Percentiles rank a stretch among this genome's conserved stretches.
Evolutionary conservation across 164 flowering plant genomes (phyloP).

Genomic region (Tetrastigma voinierianum): DNA sequence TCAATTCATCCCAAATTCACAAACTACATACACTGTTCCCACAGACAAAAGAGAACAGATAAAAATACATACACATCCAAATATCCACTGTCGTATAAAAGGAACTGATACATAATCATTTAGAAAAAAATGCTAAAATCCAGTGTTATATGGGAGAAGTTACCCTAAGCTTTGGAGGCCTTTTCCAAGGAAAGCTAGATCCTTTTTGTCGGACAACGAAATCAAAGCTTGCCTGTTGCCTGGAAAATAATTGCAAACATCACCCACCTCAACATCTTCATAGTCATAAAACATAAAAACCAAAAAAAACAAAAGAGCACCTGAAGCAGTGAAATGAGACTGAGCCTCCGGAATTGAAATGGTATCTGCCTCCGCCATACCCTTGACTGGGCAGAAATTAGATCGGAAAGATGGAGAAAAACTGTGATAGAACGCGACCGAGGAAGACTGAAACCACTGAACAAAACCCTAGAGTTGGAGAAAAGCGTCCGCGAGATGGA

Average conservation of each 20-base stretch:
- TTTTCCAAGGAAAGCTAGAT: slow-evolving; percentile 65
- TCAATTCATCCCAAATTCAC: too few relatives aligned
- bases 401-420: slow-evolving; percentile 14
- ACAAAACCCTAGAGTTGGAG: not conserved
- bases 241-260: slow-evolving; percentile 14
- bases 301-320: slow-evolving; percentile 6
- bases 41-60: too few relatives aligned
- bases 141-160: not conserved
- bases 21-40: too few relatives aligned
- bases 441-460: slow-evolving; percentile 4
- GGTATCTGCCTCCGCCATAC: slow-evolving; percentile 34
- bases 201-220: slow-evolving; percentile 87
- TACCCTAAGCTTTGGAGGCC: slow-evolving; percentile 86
- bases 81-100: too few relatives aligned
- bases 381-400: slow-evolving; percentile 17
- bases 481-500: too few relatives aligned
- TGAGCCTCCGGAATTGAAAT: slow-evolving; percentile 10
- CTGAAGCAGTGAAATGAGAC: slow-evolving; percentile 18
- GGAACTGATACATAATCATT: too few relatives aligned
- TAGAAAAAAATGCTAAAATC: too few relatives aligned
- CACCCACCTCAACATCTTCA: not conserved
- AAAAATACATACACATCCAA: too few relatives aligned
- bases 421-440: slow-evolving; percentile 8
- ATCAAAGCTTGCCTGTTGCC: slow-evolving; percentile 79
- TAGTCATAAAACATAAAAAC: not conserved